These are phyloP conservation scores for Salix koriyanagi DNA, from an alignment of 345 rosid species.

Conservation along the genomic window DNA sequence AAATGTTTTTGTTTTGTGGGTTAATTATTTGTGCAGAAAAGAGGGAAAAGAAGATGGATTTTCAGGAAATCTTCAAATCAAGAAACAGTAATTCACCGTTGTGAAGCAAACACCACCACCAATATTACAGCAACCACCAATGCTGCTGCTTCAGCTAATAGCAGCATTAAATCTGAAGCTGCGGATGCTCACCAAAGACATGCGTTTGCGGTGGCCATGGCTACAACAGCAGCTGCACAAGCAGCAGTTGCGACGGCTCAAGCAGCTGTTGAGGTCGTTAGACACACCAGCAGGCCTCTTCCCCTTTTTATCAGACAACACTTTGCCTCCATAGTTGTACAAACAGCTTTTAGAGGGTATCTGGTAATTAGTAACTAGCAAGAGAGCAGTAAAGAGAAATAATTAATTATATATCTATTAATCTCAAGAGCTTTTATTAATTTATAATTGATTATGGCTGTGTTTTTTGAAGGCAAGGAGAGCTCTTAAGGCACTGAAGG, in stretches of 20 bases:
- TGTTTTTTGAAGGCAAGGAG: conserved; percentile 9
- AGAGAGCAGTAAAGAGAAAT: neutral
- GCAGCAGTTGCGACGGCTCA: conserved; percentile 23
- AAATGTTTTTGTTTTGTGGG: neutral
- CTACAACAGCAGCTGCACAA: conserved; percentile 23
- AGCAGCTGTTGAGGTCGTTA: conserved; percentile 18
- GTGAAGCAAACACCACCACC: conserved; percentile 22
- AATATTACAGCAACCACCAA: conserved; percentile 3
- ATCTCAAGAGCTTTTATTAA: neutral
- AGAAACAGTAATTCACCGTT: conserved; percentile 25
- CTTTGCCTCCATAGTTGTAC: conserved; percentile 15
- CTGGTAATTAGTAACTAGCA: conserved; percentile 5
- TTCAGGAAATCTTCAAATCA: conserved; percentile 9
- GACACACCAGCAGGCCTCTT: conserved; percentile 14
- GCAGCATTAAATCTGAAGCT: neutral
- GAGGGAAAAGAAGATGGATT: conserved; percentile 26
- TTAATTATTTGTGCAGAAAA: conserved; percentile 9
- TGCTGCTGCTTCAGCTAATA: neutral
- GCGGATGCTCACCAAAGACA: conserved; percentile 18
- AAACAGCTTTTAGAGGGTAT: conserved; percentile 25
- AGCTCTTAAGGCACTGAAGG: conserved; percentile 13
- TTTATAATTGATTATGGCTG: neutral
- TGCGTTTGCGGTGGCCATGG: conserved; percentile 23
- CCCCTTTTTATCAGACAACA: conserved; percentile 7
- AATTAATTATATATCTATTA: neutral